Conservation (phyloP, 2,329 filamentous ascomycete genomes). For the Fusarium fujikuroi region DNA sequence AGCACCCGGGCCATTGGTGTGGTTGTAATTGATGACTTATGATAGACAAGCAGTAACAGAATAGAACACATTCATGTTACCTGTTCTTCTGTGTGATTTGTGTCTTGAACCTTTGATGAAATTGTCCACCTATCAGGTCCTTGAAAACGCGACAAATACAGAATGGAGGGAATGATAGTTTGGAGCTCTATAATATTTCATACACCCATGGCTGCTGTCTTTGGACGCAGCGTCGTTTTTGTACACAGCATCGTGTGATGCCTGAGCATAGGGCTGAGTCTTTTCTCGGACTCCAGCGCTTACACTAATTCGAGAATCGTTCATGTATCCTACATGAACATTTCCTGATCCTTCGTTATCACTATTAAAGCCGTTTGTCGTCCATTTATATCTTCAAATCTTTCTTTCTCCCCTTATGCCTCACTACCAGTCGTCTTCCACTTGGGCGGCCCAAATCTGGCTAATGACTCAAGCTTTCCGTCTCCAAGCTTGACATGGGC, state of each 20-base stretch:
- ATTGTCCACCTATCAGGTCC: not conserved
- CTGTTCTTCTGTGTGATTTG: not conserved
- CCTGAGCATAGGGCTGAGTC: conserved; percentile 18
- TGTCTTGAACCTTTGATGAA: not conserved
- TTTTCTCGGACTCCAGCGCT: conserved; percentile 1
- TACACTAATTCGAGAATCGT: not conserved
- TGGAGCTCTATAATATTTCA: conserved; percentile 41
- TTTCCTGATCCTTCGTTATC: not conserved
- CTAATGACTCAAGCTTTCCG: conserved; percentile 63
- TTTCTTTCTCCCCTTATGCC: conserved; percentile 35
- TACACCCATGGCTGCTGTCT: conserved; percentile 39
- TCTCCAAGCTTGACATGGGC: conserved; percentile 87
- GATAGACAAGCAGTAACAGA: conserved; percentile 43
- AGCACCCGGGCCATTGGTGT: conserved; percentile 28
- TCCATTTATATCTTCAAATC: not conserved
- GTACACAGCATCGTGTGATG: conserved; percentile 43
- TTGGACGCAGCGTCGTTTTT: conserved; percentile 37
- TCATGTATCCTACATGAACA: conserved; percentile 33
- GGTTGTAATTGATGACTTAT: conserved; percentile 41
- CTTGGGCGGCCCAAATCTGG: conserved; percentile 60
- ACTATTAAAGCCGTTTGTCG: not conserved
- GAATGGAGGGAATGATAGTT: conserved; percentile 24
- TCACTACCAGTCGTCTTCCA: conserved; percentile 57
- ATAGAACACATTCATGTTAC: conserved; percentile 18
- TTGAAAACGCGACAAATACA: not conserved